These are phyloP conservation scores for Peronospora farinosa DNA, from an alignment of 352 stramenopile genomes.

Conservation along the genomic window DNA sequence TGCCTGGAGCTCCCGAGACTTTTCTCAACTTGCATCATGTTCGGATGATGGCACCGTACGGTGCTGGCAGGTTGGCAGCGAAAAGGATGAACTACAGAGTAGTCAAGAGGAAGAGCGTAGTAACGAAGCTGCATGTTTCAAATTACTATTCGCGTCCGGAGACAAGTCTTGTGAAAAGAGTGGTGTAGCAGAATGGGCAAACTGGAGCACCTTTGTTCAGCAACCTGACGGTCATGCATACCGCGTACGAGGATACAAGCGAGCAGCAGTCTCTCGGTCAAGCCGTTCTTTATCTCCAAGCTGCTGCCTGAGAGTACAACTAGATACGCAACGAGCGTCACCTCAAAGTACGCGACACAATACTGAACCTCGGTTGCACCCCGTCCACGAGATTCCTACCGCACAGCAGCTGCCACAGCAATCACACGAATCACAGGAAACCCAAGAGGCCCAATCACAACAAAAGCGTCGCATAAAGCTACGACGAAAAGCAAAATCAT, in stretches of 20 bases:
- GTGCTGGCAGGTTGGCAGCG: slow-evolving; percentile 31
- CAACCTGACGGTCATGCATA: slow-evolving; percentile 32
- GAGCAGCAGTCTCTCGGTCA: not conserved
- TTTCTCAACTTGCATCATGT: slow-evolving; percentile 43
- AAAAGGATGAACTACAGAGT: not conserved
- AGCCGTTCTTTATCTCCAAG: slow-evolving; percentile 7
- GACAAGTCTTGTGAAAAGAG: slow-evolving; percentile 1
- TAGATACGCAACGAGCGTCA: slow-evolving; percentile 11
- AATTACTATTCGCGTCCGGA: slow-evolving; percentile 6
- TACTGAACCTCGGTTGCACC: slow-evolving; percentile 19
- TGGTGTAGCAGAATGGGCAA: slow-evolving; percentile 20
- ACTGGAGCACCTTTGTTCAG: slow-evolving; percentile 32
- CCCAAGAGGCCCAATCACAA: not conserved
- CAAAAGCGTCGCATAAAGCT: slow-evolving; percentile 18
- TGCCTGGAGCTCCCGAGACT: slow-evolving; percentile 46
- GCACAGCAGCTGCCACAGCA: slow-evolving; percentile 15
- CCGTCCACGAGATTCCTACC: slow-evolving; percentile 9
- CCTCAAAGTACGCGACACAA: slow-evolving; percentile 26
- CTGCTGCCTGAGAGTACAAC: slow-evolving; percentile 5
- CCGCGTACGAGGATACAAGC: slow-evolving; percentile 16
- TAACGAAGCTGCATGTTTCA: slow-evolving; percentile 11
- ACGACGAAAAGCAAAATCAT: slow-evolving; percentile 9
- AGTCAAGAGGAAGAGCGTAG: not conserved
- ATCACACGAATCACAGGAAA: slow-evolving; percentile 5
- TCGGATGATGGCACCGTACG: slow-evolving; percentile 66